Evolutionary conservation across 2,329 filamentous ascomycete genomes (phyloP).

Genomic region (Neoscytalidium dimidiatum): DNA sequence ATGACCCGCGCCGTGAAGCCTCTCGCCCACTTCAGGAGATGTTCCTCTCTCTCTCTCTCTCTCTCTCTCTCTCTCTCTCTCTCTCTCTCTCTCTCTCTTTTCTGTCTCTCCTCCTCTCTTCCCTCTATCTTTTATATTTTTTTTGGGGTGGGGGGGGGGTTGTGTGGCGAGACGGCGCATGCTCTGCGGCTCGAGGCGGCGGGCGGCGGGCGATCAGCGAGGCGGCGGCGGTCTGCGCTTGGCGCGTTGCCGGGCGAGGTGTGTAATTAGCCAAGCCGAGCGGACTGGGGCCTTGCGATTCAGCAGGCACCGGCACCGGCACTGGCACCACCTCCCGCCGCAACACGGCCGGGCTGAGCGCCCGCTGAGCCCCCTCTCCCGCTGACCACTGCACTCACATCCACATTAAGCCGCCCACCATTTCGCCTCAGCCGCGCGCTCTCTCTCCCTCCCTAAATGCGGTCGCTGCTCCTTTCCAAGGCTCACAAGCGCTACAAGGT

Average conservation of each 20-base stretch:
- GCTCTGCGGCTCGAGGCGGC: too few species aligned
- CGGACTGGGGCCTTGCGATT: conserved; percentile 18
- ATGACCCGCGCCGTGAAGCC: conserved; percentile 1
- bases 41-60: not conserved
- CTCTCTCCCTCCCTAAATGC: too few species aligned
- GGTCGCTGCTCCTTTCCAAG: not conserved
- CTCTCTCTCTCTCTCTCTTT: too few species aligned
- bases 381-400: conserved; percentile 3
- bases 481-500: conserved; percentile 16
- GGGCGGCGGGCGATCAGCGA: not conserved
- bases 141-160: too few species aligned
- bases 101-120: too few species aligned
- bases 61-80: not conserved
- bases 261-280: conserved; percentile 19
- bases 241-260: conserved; percentile 9
- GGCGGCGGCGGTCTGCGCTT: conserved; percentile 3
- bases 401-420: conserved; percentile 2
- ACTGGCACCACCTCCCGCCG: too few species aligned
- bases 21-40: too few species aligned
- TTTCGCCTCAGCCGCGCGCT: too few species aligned
- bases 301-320: conserved; percentile 13
- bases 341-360: conserved; percentile 6
- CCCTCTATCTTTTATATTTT: too few species aligned
- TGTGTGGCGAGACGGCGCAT: too few species aligned
- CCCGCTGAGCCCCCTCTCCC: conserved; percentile 20